Evolutionary conservation across 2,329 filamentous ascomycete genomes (phyloP).

Genomic region (Arthroderma uncinatum): DNA sequence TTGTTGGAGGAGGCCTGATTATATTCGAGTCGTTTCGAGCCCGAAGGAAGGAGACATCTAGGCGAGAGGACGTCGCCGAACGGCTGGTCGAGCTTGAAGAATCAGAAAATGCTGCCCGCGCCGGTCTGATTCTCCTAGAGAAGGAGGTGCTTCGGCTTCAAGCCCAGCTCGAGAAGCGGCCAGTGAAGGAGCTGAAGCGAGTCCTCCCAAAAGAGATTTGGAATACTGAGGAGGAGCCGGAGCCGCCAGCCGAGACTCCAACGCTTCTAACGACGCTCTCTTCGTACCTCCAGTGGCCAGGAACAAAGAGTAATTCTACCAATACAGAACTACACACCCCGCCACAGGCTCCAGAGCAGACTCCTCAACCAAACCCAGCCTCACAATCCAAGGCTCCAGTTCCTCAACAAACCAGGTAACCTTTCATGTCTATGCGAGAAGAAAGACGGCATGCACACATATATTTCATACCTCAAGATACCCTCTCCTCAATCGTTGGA

Average conservation of each 20-base stretch:
- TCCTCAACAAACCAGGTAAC: background rate
- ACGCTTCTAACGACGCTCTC: slow-evolving; percentile 6
- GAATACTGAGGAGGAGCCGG: slow-evolving; percentile 25
- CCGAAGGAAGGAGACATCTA: slow-evolving; percentile 48
- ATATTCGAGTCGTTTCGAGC: slow-evolving; percentile 52
- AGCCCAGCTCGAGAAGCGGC: slow-evolving; percentile 25
- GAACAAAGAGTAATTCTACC: background rate
- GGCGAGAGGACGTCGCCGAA: slow-evolving; percentile 50
- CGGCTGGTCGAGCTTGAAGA: slow-evolving; percentile 48
- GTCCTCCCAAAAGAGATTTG: slow-evolving; percentile 34
- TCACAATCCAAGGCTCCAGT: background rate
- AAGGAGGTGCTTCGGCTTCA: slow-evolving; percentile 36
- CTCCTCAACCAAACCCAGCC: background rate
- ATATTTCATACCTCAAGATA: background rate
- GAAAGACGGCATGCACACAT: background rate
- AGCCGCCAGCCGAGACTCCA: slow-evolving; percentile 16
- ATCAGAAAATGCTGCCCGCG: slow-evolving; percentile 32
- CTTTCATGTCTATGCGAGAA: background rate
- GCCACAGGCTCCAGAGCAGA: background rate
- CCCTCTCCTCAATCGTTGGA: background rate
- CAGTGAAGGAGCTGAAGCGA: slow-evolving; percentile 21
- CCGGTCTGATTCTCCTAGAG: slow-evolving; percentile 35
- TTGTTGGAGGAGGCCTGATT: slow-evolving; percentile 52
- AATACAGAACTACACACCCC: background rate
- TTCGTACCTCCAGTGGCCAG: slow-evolving; percentile 7